These are phyloP conservation scores for Fusarium sarcochroum DNA, from an alignment of 2,329 filamentous ascomycete species.

Conservation along the genomic window DNA sequence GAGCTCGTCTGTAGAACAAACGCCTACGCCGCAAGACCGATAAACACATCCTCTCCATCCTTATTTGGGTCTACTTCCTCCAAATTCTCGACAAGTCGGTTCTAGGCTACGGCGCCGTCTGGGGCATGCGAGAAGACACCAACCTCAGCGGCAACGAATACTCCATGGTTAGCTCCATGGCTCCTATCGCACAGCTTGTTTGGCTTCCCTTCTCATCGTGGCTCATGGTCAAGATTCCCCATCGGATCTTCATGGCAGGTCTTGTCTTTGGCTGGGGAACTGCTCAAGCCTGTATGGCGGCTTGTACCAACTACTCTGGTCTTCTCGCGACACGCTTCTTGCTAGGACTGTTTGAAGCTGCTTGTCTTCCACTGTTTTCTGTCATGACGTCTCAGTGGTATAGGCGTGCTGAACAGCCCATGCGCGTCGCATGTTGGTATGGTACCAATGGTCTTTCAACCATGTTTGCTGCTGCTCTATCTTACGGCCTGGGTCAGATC, in stretches of 20 bases:
- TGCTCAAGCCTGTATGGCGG: slow-evolving; percentile 61
- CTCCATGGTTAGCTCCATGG: slow-evolving; percentile 69
- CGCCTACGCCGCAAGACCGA: slow-evolving; percentile 74
- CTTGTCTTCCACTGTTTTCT: slow-evolving; percentile 63
- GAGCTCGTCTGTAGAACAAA: slow-evolving; percentile 24
- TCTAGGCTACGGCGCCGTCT: slow-evolving; percentile 70
- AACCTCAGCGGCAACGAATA: slow-evolving; percentile 67
- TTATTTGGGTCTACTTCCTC: slow-evolving; percentile 72
- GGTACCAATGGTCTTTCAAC: slow-evolving; percentile 71
- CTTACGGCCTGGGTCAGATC: slow-evolving; percentile 71
- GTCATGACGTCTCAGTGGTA: slow-evolving; percentile 66
- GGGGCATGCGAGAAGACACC: slow-evolving; percentile 65
- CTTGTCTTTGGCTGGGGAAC: slow-evolving; percentile 63
- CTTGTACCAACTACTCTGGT: slow-evolving; percentile 62
- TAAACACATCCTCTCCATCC: slow-evolving; percentile 67
- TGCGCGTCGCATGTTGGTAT: slow-evolving; percentile 77
- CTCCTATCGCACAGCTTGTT: slow-evolving; percentile 70
- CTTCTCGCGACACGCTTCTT: slow-evolving; percentile 66
- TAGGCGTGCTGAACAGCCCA: slow-evolving; percentile 68
- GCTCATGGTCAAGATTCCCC: slow-evolving; percentile 73
- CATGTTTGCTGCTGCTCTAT: slow-evolving; percentile 68
- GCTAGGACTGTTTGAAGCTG: slow-evolving; percentile 65
- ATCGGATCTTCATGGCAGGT: slow-evolving; percentile 69
- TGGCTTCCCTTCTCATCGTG: slow-evolving; percentile 73
- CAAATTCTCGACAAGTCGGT: slow-evolving; percentile 72